Evolutionary conservation across 1,284 basidiomycete genomes (phyloP), one percentile per base, ranked within the genome.

Genomic region (Microbotryum violaceum): DNA sequence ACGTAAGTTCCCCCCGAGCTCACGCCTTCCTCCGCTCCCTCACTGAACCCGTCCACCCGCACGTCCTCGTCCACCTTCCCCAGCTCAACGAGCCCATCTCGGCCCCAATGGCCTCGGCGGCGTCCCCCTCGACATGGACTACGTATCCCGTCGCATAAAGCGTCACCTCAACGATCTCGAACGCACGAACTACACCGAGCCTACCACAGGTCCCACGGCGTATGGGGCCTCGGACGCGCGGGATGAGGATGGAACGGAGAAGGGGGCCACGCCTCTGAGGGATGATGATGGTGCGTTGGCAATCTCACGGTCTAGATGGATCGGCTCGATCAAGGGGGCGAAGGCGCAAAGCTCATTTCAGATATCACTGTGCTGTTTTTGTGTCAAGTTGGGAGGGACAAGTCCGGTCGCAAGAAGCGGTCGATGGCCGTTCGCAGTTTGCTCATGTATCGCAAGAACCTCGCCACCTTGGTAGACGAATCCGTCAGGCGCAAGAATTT

Each of bases 111-210:
- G 37, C 6, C 37, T 42, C 2, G 37, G 37, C 16, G 37, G 37
- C 37, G 37, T 42, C 37, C 65, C 56, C 12, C 67, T 85, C 27
- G 78, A 84, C 20, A 78, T 82, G 2, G 86, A 88, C 60, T 75
- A 86, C 49, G 79, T 89, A 58, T 82, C 84, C 12, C 88, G 86
- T 72, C 82, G 88, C 62, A 86, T 82, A 21, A 85, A 82, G 75
- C 78, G 83, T 53, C 87, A 86, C 73, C 80, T 90, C 20, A 86
- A 87, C 65, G 88, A 90, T 72, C 83, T 90, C 53, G 88, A 90
- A 79, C 87, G 87, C 70, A 64, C 88, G 31, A 90, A 90, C 73
- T 88, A 89, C 73, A 79, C 84, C 47, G 86, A 88, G 69, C 79
- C 82, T 4, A 77, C 79, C 0, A 70, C 75, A 51, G 79, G 79